A percentile compares a stretch with the other conserved stretches of the same genome.
Conservation (phyloP, 1,284 basidiomycete species). For the Athelia psychrophila region DNA sequence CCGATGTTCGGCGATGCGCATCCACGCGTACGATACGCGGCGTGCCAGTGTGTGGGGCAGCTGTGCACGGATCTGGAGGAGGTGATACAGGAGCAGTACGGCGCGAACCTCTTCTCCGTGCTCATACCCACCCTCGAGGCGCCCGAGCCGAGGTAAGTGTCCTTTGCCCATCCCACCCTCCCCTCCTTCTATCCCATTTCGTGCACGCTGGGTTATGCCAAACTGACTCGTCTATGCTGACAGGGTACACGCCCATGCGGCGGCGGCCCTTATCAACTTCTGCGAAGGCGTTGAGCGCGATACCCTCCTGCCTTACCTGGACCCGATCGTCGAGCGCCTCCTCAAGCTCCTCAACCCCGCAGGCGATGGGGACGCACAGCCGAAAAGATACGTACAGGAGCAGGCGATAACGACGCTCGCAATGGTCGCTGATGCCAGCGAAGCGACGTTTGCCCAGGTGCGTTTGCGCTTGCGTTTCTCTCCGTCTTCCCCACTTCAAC, state of each 20-base stretch:
- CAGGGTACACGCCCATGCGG: constrained; percentile 83
- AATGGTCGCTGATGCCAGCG: constrained; percentile 82
- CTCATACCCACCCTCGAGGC: constrained; percentile 75
- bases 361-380: constrained; percentile 29
- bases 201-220: constrained; percentile 1
- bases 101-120: constrained; percentile 64
- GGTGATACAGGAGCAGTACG: constrained; percentile 70
- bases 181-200: neutral
- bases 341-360: constrained; percentile 59
- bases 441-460: constrained; percentile 67
- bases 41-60: constrained; percentile 88
- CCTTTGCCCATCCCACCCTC: neutral
- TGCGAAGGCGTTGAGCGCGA: constrained; percentile 79
- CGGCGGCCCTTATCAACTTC: constrained; percentile 86
- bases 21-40: constrained; percentile 80
- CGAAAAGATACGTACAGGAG: constrained; percentile 72
- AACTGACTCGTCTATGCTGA: neutral
- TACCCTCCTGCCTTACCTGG: constrained; percentile 71
- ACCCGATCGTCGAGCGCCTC: constrained; percentile 71
- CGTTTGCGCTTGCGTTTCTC: constrained; percentile 1
- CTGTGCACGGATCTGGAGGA: constrained; percentile 85
- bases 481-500: neutral
- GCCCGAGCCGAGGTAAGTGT: constrained; percentile 63
- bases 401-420: constrained; percentile 81
- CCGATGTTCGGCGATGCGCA: constrained; percentile 77